Percentiles rank a stretch among this genome's conserved stretches.
These are phyloP conservation scores for Ogataea parapolymorpha DNA, from an alignment of 805 yeast species.

Conservation along the genomic window DNA sequence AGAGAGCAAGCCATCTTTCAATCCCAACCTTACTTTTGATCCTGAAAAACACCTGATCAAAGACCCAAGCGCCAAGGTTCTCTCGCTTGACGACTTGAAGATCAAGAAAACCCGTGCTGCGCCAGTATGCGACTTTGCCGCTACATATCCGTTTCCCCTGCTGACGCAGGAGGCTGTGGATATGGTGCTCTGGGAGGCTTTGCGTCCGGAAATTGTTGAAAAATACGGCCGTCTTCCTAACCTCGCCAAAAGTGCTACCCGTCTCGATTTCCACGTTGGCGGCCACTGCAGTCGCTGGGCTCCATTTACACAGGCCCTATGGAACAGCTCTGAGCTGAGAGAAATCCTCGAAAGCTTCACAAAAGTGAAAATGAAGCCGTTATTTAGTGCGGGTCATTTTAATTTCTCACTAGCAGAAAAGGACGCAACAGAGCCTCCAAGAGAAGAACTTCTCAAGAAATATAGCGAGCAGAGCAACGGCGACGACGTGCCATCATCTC, in stretches of 20 bases:
- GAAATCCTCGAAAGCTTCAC: conserved; percentile 48
- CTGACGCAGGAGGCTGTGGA: conserved; percentile 56
- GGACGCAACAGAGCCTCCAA: conserved; percentile 18
- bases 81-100: conserved; percentile 37
- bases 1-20: conserved; percentile 25
- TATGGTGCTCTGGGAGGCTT: conserved; percentile 51
- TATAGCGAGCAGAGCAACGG: conserved; percentile 25
- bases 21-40: conserved; percentile 35
- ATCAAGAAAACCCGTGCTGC: conserved; percentile 31
- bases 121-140: conserved; percentile 38
- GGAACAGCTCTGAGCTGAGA: conserved; percentile 49
- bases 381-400: conserved; percentile 49
- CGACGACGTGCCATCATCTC: conserved; percentile 41
- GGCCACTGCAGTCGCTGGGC: conserved; percentile 40
- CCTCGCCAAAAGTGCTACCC: conserved; percentile 28
- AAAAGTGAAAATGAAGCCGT: conserved; percentile 42
- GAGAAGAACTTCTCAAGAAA: conserved; percentile 16
- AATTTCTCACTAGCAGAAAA: conserved; percentile 41
- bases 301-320: conserved; percentile 48
- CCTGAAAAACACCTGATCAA: conserved; percentile 36
- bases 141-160: conserved; percentile 56
- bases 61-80: conserved; percentile 34
- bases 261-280: conserved; percentile 44
- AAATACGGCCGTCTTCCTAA: conserved; percentile 40
- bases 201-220: conserved; percentile 40